Evolutionary conservation across 148 eudicot genomes (phyloP).

Genomic region (Rhododendron mucronatum): DNA sequence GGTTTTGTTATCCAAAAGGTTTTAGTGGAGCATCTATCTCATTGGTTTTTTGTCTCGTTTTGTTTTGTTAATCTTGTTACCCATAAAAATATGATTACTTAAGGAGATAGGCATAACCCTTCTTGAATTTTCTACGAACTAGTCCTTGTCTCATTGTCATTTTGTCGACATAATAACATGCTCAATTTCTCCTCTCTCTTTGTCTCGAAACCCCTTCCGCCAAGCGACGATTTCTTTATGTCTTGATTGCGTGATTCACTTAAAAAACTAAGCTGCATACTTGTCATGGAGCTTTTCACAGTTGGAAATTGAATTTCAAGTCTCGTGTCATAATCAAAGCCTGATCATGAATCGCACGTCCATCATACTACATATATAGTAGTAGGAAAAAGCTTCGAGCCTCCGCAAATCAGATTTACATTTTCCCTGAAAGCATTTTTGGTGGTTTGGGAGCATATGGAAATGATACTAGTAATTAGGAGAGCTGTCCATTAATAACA

Average conservation of each 20-base stretch:
- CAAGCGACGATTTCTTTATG: neutral
- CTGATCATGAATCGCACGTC: neutral
- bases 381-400: neutral
- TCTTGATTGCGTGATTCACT: neutral
- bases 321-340: neutral
- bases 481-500: constrained; percentile 1
- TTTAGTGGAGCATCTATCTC: neutral
- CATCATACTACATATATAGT: no score
- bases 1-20: neutral
- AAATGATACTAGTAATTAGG: neutral
- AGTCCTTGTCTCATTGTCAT: neutral
- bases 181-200: neutral
- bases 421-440: neutral
- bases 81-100: neutral
- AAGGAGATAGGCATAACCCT: neutral
- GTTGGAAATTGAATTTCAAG: neutral
- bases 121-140: neutral
- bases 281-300: neutral
- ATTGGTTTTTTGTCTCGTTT: neutral
- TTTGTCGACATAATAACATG: neutral
- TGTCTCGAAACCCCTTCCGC: neutral
- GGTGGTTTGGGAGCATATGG: neutral
- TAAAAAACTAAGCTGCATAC: neutral
- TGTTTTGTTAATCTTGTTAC: neutral
- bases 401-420: neutral